A percentile compares a stretch with the other conserved stretches of the same genome.
These are phyloP conservation scores for Hydnum rufescens DNA, from an alignment of 768 basidiomycete species.

Conservation along the genomic window DNA sequence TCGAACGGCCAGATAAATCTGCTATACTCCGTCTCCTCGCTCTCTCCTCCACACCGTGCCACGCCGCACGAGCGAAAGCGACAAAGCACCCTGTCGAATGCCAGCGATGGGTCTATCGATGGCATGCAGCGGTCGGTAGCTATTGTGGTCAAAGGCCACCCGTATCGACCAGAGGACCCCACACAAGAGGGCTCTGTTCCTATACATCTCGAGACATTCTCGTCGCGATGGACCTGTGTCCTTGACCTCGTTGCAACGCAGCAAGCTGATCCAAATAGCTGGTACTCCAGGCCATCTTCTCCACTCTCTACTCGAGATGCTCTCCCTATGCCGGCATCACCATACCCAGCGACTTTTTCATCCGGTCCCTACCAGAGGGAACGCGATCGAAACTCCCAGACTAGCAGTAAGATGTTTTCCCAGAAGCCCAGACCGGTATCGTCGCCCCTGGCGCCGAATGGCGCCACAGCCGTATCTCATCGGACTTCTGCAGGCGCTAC, in stretches of 20 bases:
- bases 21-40: slow-evolving; percentile 73
- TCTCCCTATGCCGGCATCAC: slow-evolving; percentile 60
- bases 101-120: too few species aligned
- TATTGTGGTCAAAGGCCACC: slow-evolving; percentile 5
- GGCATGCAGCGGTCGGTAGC: slow-evolving; percentile 12
- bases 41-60: slow-evolving; percentile 34
- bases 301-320: slow-evolving; percentile 22
- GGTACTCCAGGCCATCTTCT: slow-evolving; percentile 12
- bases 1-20: slow-evolving; percentile 71
- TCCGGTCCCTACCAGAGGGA: too few species aligned
- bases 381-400: too few species aligned
- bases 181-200: background rate
- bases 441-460: background rate
- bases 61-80: background rate
- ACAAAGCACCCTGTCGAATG: background rate
- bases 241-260: slow-evolving; percentile 44
- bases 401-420: background rate
- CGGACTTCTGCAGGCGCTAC: too few species aligned
- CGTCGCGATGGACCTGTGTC: slow-evolving; percentile 78
- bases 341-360: too few species aligned
- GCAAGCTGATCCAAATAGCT: slow-evolving; percentile 11
- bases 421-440: background rate
- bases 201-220: slow-evolving; percentile 48
- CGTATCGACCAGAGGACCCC: slow-evolving; percentile 18
- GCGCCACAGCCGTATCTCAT: too few species aligned